Conservation (phyloP, 2,329 filamentous ascomycete genomes). For the Triangularia verruculosa region DNA sequence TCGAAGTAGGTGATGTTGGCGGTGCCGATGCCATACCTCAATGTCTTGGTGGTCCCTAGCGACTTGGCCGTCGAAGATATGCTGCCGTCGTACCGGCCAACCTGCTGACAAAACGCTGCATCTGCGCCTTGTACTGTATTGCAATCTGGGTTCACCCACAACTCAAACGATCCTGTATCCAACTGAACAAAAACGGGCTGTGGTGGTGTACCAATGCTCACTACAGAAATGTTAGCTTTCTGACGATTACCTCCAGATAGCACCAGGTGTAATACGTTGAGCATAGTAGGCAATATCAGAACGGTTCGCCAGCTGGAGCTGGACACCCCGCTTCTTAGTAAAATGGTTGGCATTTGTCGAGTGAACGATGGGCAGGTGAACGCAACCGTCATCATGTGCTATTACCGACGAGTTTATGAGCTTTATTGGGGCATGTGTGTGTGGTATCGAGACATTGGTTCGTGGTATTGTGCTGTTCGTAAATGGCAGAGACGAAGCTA, state of each 20-base stretch:
- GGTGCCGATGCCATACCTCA: constrained; percentile 51
- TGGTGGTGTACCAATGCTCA: constrained; percentile 53
- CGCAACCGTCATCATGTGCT: constrained; percentile 30
- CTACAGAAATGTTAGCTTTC: constrained; percentile 30
- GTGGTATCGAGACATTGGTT: background rate
- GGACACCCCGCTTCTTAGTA: constrained; percentile 40
- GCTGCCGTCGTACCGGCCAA: constrained; percentile 43
- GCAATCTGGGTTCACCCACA: constrained; percentile 62
- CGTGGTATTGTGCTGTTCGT: constrained; percentile 1
- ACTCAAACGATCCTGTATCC: constrained; percentile 59
- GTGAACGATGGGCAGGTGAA: constrained; percentile 44
- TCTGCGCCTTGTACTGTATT: constrained; percentile 44
- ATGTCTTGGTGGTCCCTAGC: constrained; percentile 37
- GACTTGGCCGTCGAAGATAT: constrained; percentile 40
- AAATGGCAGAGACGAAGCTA: constrained; percentile 15
- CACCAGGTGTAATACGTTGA: constrained; percentile 36
- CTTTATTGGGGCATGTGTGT: background rate
- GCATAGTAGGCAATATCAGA: constrained; percentile 55
- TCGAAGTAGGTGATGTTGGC: constrained; percentile 50
- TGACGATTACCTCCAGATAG: background rate
- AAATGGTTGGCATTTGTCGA: constrained; percentile 42
- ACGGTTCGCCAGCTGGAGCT: constrained; percentile 47
- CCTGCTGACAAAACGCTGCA: constrained; percentile 43
- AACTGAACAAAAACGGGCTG: constrained; percentile 54
- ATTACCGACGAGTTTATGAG: background rate